phyloP scores from a whole-genome alignment of 73 alveolate genomes.

The Diophrys sp. region DNA sequence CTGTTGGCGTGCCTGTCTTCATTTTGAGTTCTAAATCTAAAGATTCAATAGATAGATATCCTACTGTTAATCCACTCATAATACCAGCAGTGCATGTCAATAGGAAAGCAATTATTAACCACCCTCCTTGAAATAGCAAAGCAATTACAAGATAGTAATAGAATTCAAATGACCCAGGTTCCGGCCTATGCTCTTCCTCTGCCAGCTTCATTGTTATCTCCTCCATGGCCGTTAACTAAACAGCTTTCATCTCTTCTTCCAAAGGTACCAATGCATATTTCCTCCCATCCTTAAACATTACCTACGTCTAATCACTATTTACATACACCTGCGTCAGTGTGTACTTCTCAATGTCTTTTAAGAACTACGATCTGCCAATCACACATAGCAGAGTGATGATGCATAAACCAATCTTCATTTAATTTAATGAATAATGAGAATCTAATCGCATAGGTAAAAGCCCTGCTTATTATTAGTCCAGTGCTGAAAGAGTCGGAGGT shows the following conservation, averaged over 20 bases:
- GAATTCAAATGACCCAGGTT: not conserved
- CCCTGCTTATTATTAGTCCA: no score
- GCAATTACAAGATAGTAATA: not conserved
- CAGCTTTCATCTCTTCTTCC: not conserved
- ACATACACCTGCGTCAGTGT: not conserved
- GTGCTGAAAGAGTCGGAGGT: not conserved
- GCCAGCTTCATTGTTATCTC: not conserved
- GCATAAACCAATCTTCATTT: no score
- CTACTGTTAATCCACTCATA: conserved; percentile 98
- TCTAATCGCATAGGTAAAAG: no score
- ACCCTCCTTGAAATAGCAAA: no score
- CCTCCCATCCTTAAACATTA: not conserved
- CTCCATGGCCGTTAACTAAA: no score
- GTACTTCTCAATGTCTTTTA: not conserved
- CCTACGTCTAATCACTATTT: not conserved
- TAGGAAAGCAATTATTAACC: conserved; percentile 23
- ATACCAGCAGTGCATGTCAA: conserved; percentile 90
- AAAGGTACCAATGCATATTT: not conserved
- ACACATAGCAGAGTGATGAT: no score
- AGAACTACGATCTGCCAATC: no score
- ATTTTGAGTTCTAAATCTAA: conserved; percentile 86
- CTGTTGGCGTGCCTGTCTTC: conserved; percentile 84
- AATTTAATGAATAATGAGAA: no score
- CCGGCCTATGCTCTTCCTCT: not conserved
- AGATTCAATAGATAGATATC: conserved; percentile 91